Conservation (phyloP, 768 basidiomycete genomes). For the Cystoderma amianthinum region DNA sequence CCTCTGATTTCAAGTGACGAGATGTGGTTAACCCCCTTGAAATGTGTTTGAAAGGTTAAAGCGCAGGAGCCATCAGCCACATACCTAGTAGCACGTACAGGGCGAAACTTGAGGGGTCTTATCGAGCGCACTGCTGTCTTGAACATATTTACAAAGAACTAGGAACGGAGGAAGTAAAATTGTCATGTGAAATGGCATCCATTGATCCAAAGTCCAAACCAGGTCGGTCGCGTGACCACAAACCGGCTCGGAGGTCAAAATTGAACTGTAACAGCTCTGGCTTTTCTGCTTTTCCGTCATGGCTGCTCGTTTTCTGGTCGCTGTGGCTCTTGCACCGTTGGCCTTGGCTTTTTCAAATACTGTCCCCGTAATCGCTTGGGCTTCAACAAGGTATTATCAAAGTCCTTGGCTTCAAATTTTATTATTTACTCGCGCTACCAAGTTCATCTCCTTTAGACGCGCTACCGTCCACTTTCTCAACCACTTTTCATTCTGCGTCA, state of each 20-base stretch:
- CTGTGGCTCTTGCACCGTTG: constrained; percentile 37
- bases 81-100: not conserved
- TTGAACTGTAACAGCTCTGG: not conserved
- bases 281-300: constrained; percentile 22
- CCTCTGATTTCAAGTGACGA: constrained; percentile 14
- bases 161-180: too few relatives aligned
- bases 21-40: constrained; percentile 17
- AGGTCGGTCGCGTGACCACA: not conserved
- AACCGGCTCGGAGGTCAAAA: too few relatives aligned
- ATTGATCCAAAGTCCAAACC: not conserved
- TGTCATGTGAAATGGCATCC: too few relatives aligned
- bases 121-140: not conserved
- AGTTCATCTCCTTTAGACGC: constrained; percentile 45
- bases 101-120: not conserved
- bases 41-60: not conserved
- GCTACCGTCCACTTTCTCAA: constrained; percentile 26
- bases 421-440: constrained; percentile 1
- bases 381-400: constrained; percentile 48
- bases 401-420: not conserved
- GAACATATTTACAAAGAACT: not conserved
- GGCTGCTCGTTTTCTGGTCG: constrained; percentile 33
- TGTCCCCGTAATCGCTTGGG: constrained; percentile 64
- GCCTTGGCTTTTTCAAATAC: constrained; percentile 57
- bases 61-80: not conserved
- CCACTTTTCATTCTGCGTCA: constrained; percentile 18